Percentiles rank a stretch among this genome's conserved stretches.
These are phyloP conservation scores for Saccharomycopsis guyanensis DNA, from an alignment of 805 yeast species.

Conservation along the genomic window DNA sequence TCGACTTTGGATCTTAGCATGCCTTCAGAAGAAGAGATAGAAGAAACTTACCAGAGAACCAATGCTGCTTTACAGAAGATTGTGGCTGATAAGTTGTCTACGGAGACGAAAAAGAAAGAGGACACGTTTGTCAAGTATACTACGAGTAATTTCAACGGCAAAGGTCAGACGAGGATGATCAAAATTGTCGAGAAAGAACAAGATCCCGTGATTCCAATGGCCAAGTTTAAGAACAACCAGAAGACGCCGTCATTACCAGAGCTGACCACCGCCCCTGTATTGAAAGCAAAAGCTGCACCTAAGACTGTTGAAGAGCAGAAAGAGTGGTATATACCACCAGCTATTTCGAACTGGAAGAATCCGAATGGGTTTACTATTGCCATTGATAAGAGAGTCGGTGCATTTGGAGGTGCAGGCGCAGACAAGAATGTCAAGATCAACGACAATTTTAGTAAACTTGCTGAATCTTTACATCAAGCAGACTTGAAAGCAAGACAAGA, in stretches of 20 bases:
- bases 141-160: conserved; percentile 2
- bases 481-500: conserved; percentile 54
- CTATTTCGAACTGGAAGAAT: conserved; percentile 93
- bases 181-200: conserved; percentile 58
- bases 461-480: conserved; percentile 67
- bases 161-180: conserved; percentile 35
- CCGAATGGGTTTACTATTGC: conserved; percentile 82
- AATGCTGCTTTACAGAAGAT: conserved; percentile 10
- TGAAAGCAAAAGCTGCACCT: conserved; percentile 49
- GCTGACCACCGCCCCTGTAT: conserved; percentile 44
- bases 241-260: conserved; percentile 58
- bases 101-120: neutral
- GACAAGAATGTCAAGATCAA: conserved; percentile 34
- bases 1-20: conserved; percentile 9
- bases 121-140: conserved; percentile 17
- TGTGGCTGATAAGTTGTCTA: neutral
- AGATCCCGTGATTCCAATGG: conserved; percentile 79
- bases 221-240: conserved; percentile 61
- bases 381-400: conserved; percentile 67
- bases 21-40: conserved; percentile 14
- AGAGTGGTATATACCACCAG: conserved; percentile 84
- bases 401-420: conserved; percentile 38
- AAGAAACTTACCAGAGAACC: conserved; percentile 8
- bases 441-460: conserved; percentile 52
- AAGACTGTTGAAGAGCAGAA: conserved; percentile 62